Conservation (phyloP, 345 rosid genomes). For the Aethionema arabicum region DNA sequence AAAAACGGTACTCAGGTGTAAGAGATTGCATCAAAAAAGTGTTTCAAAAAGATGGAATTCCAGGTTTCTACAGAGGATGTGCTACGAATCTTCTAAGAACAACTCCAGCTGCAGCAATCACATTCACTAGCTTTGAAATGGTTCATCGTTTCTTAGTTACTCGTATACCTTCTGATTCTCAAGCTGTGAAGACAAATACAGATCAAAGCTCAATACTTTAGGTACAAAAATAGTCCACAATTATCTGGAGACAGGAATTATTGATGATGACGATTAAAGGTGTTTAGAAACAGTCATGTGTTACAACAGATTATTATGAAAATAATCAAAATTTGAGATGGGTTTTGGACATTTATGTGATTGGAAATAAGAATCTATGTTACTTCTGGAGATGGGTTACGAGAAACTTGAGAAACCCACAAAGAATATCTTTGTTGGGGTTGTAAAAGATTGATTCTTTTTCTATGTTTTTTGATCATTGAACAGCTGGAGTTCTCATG, state of each 20-base stretch:
- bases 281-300: slow-evolving; percentile 13
- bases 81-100: slow-evolving; percentile 86
- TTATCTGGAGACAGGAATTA: background rate
- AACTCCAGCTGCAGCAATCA: slow-evolving; percentile 89
- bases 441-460: slow-evolving; percentile 17
- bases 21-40: slow-evolving; percentile 74
- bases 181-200: too few relatives aligned
- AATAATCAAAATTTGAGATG: slow-evolving; percentile 8
- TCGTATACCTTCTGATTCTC: slow-evolving; percentile 42
- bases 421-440: slow-evolving; percentile 3
- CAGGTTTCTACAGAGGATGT: slow-evolving; percentile 90
- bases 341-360: background rate
- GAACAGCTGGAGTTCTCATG: slow-evolving; percentile 32
- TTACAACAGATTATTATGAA: background rate
- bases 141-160: slow-evolving; percentile 69
- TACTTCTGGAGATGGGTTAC: background rate
- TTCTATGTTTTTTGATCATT: slow-evolving; percentile 4
- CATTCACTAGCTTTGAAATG: slow-evolving; percentile 97
- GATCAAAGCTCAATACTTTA: slow-evolving; percentile 42
- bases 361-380: slow-evolving; percentile 13
- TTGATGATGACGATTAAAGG: slow-evolving; percentile 27
- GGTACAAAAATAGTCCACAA: too few relatives aligned
- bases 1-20: slow-evolving; percentile 68
- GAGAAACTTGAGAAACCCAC: slow-evolving; percentile 25
- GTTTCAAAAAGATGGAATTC: slow-evolving; percentile 59